phyloP scores from a whole-genome alignment of 2,329 filamentous ascomycete genomes.

The Exophiala calicioides region DNA sequence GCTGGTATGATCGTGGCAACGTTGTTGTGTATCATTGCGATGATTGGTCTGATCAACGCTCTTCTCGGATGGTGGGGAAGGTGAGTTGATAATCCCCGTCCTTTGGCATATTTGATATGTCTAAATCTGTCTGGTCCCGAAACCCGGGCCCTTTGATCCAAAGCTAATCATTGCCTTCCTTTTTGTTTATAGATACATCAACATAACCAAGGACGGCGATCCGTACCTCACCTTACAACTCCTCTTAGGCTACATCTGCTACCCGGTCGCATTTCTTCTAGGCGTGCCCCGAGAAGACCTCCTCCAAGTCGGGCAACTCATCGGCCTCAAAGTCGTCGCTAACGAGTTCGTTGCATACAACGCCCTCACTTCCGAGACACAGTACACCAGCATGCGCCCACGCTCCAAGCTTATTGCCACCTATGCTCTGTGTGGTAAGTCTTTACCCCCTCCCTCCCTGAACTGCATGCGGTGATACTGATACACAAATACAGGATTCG shows the following conservation, averaged over 20 bases:
- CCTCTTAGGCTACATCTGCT: constrained; percentile 75
- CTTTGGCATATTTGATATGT: background rate
- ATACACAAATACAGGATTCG: constrained; percentile 57
- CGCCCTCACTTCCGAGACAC: constrained; percentile 52
- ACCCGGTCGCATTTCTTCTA: constrained; percentile 76
- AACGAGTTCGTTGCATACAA: constrained; percentile 80
- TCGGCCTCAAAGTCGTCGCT: constrained; percentile 81
- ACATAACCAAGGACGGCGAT: constrained; percentile 57
- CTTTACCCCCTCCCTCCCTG: constrained; percentile 22
- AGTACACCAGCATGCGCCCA: constrained; percentile 61
- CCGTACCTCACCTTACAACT: constrained; percentile 72
- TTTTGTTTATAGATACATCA: constrained; percentile 61
- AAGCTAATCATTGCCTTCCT: too few species aligned
- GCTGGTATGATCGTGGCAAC: constrained; percentile 78
- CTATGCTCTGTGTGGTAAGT: constrained; percentile 71
- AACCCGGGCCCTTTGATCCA: too few species aligned
- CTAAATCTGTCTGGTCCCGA: background rate
- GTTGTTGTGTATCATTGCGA: constrained; percentile 79
- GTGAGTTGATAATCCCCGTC: constrained; percentile 67
- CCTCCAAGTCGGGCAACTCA: constrained; percentile 72
- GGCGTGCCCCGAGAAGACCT: constrained; percentile 72
- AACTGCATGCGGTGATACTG: background rate
- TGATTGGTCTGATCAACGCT: constrained; percentile 72
- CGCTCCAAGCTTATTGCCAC: constrained; percentile 80
- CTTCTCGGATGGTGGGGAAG: constrained; percentile 80